Evolutionary conservation across 352 stramenopile genomes (phyloP), one percentile per base, ranked within the genome.

Genomic region (Phytophthora rubi): DNA sequence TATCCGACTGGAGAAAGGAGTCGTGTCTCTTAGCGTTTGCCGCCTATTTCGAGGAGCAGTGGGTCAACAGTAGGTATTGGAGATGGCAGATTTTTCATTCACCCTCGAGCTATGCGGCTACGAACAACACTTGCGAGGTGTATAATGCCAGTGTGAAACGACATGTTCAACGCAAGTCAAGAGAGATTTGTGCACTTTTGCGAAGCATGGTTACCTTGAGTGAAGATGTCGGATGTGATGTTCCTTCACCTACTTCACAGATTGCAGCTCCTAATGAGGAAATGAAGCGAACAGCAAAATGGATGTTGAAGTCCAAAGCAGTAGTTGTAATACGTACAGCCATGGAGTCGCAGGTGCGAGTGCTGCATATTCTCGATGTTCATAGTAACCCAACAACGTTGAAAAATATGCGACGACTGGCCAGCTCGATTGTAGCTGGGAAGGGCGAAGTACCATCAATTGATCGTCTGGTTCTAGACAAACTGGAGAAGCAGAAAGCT

Each of bases 281-380:
- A 12, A 53, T 71, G 0, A 67, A 59, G 35, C 52, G 15, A 42
- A 53, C 42, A 23, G 65, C 65, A 30, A 71, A 58, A 21, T 66
- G 57, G 51, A 66, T 67, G 57, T 18, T 67, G 30, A 67, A 59
- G 18, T 23, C 28, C 0, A 55, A 62, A 37, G 18, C 42, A 37
- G 57, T 71, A 0, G 42, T n/a, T 16, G 10, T 67, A 16, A 13
- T 57, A 0, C 16, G 42, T 23, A 49, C 12, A 4, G 6, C 6
- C 6, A 9, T 48, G 0, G 42, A 45, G 6, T 23, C 18, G n/a
- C 42, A 49, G 10, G n/a, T 59, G 12, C 18, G 42, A 1, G 65
- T 71, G 2, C 4, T 71, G 15, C 57, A 65, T 33, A 58, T 71
- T 21, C 42, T 71, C 49, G 65, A 67, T 10, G n/a, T 59, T 13